Base-by-base conservation (phyloP, 768 basidiomycete species). In the Russula virescens region DNA sequence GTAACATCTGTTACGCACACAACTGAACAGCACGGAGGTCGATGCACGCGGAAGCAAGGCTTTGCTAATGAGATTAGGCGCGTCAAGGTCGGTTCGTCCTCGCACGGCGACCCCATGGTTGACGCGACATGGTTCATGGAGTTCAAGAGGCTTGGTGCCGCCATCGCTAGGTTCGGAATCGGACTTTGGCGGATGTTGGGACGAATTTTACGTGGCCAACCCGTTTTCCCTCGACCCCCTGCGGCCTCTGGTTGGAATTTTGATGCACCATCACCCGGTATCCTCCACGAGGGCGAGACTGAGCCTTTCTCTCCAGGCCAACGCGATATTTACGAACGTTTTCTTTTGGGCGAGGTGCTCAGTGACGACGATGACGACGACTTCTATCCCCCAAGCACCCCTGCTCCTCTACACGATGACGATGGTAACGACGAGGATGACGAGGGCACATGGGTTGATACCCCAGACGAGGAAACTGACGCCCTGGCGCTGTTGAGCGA, bases 311-410 rank as follows among this genome's bases (percentile, higher is more conserved):
- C 66, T n/a, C 64, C 63, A 48, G 74, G 66, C 25, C 77, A 78
- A 5, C 73, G 69, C 28, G 77, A 78, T 42, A 61, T 80, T 2
- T 88, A 88, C 70, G 71, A 74, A 61, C 75, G 80, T 35, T 89
- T 89, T 67, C 73, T 88, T 63, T 76, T 79, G 18, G 88, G 85
- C 13, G 86, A 88, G 57, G 75, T 69, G 7, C 69, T 83, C 19
- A 77, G 74, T 61, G 82, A 82, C 60, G 80, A 81, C 52, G 80
- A 80, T 3, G 78, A 55, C 3, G 78, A 78, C 18, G 79, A 78
- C 2, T 77, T 71, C 58, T 63, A 63, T 21, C 73, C 70, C 1
- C 35, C 62, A 23, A 62, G 60, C 9, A 61, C 47, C 48, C 28
- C 55, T 26, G 18, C 31, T 9, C 52, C 42, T 23, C 55, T 28